phyloP scores from a whole-genome alignment of 306 rosid genomes.

The Trifolium fragiferum region DNA sequence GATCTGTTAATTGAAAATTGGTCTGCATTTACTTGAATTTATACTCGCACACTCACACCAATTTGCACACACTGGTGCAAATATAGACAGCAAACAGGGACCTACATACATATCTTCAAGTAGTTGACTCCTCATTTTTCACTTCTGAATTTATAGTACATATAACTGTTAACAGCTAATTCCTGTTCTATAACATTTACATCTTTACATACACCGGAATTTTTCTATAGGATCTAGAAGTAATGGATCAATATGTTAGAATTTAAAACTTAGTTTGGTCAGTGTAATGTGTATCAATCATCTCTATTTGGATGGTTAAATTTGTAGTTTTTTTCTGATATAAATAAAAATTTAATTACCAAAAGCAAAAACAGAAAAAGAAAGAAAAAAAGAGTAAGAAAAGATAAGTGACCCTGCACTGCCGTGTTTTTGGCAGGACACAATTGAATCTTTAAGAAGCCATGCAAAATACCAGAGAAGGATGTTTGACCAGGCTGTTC shows the following conservation, averaged over 20 bases:
- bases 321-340: not conserved
- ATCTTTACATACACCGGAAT: conserved; percentile 3
- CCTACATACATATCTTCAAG: conserved; percentile 22
- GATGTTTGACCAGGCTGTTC: conserved; percentile 96
- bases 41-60: not conserved
- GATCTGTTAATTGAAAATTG: conserved; percentile 17
- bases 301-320: conserved; percentile 7
- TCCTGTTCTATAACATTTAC: not conserved
- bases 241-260: not conserved
- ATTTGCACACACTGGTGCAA: conserved; percentile 1
- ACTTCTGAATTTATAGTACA: not conserved
- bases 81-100: conserved; percentile 9
- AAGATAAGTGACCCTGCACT: conserved; percentile 18
- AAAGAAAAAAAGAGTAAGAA: not conserved
- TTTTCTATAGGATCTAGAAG: conserved; percentile 24
- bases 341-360: conserved; percentile 1
- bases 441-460: conserved; percentile 71
- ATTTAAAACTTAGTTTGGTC: conserved; percentile 21
- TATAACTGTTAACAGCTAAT: conserved; percentile 7
- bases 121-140: conserved; percentile 31
- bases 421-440: conserved; percentile 63
- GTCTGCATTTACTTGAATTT: conserved; percentile 7
- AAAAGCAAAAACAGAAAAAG: not conserved
- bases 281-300: not conserved
- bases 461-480: conserved; percentile 85